A percentile compares a stretch with the other conserved stretches of the same genome.
phyloP scores from a whole-genome alignment of 371 early-diverging fungal genomes.

The Mucor ambiguus region DNA sequence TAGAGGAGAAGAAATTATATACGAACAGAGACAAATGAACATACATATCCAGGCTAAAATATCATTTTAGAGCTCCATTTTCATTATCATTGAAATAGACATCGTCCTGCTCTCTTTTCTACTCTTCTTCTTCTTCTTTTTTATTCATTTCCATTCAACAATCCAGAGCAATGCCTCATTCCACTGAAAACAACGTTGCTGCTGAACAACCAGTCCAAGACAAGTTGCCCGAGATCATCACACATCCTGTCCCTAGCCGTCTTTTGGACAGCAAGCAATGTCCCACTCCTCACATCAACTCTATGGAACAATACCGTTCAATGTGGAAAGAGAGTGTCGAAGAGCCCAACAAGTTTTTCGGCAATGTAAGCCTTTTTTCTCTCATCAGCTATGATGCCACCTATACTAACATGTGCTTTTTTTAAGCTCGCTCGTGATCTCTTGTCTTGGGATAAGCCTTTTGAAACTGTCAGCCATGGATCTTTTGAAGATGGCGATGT shows the following conservation, averaged over 20 bases:
- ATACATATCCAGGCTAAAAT: conserved; percentile 10
- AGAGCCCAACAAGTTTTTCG: conserved; percentile 84
- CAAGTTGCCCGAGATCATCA: conserved; percentile 18
- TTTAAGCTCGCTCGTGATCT: conserved; percentile 24
- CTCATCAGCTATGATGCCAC: conserved; percentile 14
- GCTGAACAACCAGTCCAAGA: neutral
- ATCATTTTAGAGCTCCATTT: conserved; percentile 1
- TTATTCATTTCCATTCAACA: neutral
- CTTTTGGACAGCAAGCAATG: conserved; percentile 24
- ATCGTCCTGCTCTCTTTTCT: neutral
- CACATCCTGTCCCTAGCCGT: conserved; percentile 56
- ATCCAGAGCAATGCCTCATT: conserved; percentile 12
- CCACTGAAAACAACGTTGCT: conserved; percentile 2
- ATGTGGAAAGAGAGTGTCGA: conserved; percentile 81
- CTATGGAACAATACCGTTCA: conserved; percentile 76
- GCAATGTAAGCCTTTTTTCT: conserved; percentile 65
- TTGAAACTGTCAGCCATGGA: conserved; percentile 66
- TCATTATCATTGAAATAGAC: neutral
- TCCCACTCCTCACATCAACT: conserved; percentile 72
- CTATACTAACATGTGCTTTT: conserved; percentile 50
- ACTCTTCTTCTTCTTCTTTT: neutral
- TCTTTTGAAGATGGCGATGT: conserved; percentile 76
- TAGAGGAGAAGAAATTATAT: neutral
- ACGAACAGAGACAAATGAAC: conserved; percentile 1
- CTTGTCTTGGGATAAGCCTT: conserved; percentile 80